Evolutionary conservation across 2,329 filamentous ascomycete genomes (phyloP), one percentile per base, ranked within the genome.

Genomic region (Penicillium sp.): DNA sequence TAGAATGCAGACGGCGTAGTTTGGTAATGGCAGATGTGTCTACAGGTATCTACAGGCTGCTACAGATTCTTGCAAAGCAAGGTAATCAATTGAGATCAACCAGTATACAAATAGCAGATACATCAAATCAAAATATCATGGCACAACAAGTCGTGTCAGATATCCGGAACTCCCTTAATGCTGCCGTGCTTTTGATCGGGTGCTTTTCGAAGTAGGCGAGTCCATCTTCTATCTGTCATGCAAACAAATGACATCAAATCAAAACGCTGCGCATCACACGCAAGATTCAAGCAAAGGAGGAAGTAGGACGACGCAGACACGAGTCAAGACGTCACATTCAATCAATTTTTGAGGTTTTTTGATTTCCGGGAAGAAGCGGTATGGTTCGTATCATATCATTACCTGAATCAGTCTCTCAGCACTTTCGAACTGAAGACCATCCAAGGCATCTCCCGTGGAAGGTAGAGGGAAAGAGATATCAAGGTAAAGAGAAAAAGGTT

Each of bases 151-250:
- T 27, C 50, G 48, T 83, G 81, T 79, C 77, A 84, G 81, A 85
- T 85, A 85, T 85, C 82, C 82, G 82, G 82, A 85, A 82, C 80
- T 81, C 80, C 78, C 64, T 52, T 41, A 35, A 53, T 50, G 50
- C 65, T 66, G 65, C 68, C 82, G 78, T 49, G 48, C 50, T 50
- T 51, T 79, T 82, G 78, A 82, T 82, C 80, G 48, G 51, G 56
- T 52, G 50, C 50, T 55, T 55, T 55, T 79, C 77, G 76, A 44
- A 43, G 76, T 60, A 11, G 57, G 56, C 53, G 60, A 59, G 57
- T 47, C 66, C 66, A 69, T 69, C 67, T 68, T 70, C 66, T 71
- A 70, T 69, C 66, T 64, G 62, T 58, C 51, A 51, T 52, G 9
- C 18, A 22, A 22, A n/a, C n/a, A n/a, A 22, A 22, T 22, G 18